Percentiles rank a stretch among this genome's conserved stretches.
These are phyloP conservation scores for Fraxinus excelsior DNA, from an alignment of 257 asterid genomes.

Conservation along the genomic window DNA sequence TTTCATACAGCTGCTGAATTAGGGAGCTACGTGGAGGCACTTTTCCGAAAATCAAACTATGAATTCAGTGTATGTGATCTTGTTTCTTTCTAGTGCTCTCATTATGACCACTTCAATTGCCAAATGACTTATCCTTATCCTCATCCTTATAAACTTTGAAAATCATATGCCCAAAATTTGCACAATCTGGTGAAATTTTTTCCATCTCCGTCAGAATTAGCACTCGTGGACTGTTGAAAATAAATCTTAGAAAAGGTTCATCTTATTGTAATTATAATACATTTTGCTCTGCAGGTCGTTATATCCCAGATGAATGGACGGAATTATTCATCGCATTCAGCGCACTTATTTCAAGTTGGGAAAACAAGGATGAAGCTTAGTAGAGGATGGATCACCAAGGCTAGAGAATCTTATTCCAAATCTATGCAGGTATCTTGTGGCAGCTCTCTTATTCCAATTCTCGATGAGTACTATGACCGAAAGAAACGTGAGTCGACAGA, in stretches of 20 bases:
- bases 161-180: neutral
- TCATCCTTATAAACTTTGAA: neutral
- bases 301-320: conserved; percentile 95
- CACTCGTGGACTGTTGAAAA: neutral
- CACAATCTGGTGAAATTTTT: neutral
- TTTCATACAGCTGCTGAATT: conserved; percentile 43
- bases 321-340: conserved; percentile 83
- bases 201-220: neutral
- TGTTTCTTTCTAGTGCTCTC: conserved; percentile 1
- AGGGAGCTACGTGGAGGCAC: conserved; percentile 73
- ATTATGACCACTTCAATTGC: neutral
- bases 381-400: conserved; percentile 98
- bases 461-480: neutral
- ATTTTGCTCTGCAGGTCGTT: conserved; percentile 56
- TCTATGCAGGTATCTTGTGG: conserved; percentile 76
- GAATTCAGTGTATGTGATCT: conserved; percentile 76
- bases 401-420: conserved; percentile 79
- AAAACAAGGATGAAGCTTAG: conserved; percentile 88
- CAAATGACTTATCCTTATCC: neutral
- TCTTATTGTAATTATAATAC: neutral
- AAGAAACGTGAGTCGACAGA: neutral
- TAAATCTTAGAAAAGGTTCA: neutral
- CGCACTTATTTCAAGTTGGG: conserved; percentile 79
- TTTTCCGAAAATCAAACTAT: conserved; percentile 62
- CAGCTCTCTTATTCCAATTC: neutral